Evolutionary conservation across 306 rosid genomes (phyloP).

Genomic region (Geum urbanum): DNA sequence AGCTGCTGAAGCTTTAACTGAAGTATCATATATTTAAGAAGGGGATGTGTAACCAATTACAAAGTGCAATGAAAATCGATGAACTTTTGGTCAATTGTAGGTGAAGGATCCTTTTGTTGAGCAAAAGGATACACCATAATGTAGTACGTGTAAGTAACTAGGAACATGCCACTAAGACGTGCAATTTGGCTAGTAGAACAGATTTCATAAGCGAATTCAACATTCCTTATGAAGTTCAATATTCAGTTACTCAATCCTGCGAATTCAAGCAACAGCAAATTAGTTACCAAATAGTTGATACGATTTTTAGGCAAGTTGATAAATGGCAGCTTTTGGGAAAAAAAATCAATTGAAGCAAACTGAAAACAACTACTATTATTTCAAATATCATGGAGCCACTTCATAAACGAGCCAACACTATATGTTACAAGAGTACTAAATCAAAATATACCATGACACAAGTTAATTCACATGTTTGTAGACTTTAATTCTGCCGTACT

Average conservation of each 20-base stretch:
- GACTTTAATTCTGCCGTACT: neutral
- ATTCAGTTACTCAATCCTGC: neutral
- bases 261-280: neutral
- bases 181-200: no score
- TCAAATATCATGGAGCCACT: neutral
- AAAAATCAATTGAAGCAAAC: neutral
- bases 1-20: no score
- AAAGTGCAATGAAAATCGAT: no score
- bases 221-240: neutral
- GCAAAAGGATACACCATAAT: no score
- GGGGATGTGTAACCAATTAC: no score
- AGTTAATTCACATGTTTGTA: neutral
- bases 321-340: neutral
- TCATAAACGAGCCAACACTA: neutral
- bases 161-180: no score
- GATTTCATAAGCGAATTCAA: no score
- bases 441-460: conserved; percentile 3
- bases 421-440: conserved; percentile 1
- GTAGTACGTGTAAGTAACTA: no score
- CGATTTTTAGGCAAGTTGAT: neutral
- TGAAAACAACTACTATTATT: neutral
- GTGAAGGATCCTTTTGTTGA: no score
- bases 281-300: neutral
- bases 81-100: no score
- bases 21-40: no score